Base-by-base conservation (phyloP, 176 grass and related monocot genomes). In the Panicum miliaceum region DNA sequence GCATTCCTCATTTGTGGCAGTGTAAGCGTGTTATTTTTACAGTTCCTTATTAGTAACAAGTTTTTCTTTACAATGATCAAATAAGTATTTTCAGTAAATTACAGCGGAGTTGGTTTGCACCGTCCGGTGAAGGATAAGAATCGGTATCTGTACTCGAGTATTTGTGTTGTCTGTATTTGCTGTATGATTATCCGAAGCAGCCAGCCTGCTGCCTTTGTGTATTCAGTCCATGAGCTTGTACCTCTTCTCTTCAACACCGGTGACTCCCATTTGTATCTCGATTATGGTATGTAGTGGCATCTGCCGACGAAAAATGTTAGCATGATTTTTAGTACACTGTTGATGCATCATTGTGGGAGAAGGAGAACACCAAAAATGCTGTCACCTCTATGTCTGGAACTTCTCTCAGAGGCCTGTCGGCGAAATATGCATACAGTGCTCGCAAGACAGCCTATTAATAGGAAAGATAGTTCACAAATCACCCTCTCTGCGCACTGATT, bases 211-310 rank as follows among this genome's bases (percentile, higher is more conserved):
- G 22, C 45, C 2, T 25, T 12, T 19, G 58, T 40, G 46, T 57
- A 86, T 75, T 97, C 78, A 90, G 71, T 92, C 93, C 93, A 98
- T 95, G 82, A 98, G 93, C 85, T 95, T 95, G 87, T 95, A 98
- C 86, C 93, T 83, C 82, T 90, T 98, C 84, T 98, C 96, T 81
- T 95, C 92, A 7, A 98, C 91, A 10, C 96, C 96, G 0, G 85
- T 91, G 37, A 98, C 96, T 2, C 96, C 96, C 96, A 98, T 98
- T 76, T 98, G 93, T 75, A 98, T 98, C 91, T 98, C 96, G 52
- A 98, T 95, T 86, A 98, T 98, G 67, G 93, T 98, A 74, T 95
- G 96, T 37, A 98, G 85, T 35, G 96, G 93, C 85, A 98, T 94
- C 96, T 98, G 57, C 68, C 80, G 32, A 64, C 54, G 38, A 83